Percentiles rank a stretch among this genome's conserved stretches.
Evolutionary conservation across 768 basidiomycete genomes (phyloP).

Genomic region (Suillus subluteus): DNA sequence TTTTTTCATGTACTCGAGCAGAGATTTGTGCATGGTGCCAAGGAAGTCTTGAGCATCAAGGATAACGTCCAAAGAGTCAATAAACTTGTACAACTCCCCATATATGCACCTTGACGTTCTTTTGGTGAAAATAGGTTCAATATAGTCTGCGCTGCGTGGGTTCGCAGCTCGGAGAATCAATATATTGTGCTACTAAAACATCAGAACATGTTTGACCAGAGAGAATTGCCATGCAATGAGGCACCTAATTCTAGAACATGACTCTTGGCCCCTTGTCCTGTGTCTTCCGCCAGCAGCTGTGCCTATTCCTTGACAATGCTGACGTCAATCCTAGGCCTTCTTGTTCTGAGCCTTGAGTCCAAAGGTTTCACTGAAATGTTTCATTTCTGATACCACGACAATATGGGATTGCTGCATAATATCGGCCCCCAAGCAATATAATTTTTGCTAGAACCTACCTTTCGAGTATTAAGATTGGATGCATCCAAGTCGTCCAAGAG

Average conservation of each 20-base stretch:
- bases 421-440: constrained; percentile 2
- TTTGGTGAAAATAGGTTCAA: constrained; percentile 93
- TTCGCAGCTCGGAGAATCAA: background rate
- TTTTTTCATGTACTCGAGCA: constrained; percentile 90
- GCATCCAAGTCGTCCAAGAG: constrained; percentile 78
- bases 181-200: background rate
- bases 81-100: constrained; percentile 98
- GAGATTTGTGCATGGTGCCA: constrained; percentile 93
- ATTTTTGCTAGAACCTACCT: constrained; percentile 47
- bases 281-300: constrained; percentile 58
- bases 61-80: constrained; percentile 97
- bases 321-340: constrained; percentile 78
- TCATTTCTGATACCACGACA: constrained; percentile 69
- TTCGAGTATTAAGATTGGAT: constrained; percentile 75
- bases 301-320: constrained; percentile 87
- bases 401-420: constrained; percentile 78
- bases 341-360: constrained; percentile 96
- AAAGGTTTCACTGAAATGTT: constrained; percentile 93
- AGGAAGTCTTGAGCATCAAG: constrained; percentile 95
- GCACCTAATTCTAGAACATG: constrained; percentile 40
- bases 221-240: constrained; percentile 26
- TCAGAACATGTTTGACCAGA: background rate
- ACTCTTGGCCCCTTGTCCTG: constrained; percentile 44
- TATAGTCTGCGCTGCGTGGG: constrained; percentile 57
- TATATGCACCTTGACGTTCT: constrained; percentile 96